Evolutionary conservation across 768 basidiomycete species (phyloP), one percentile per base, ranked within the genome.

Genomic region (Dentipellis sp.): DNA sequence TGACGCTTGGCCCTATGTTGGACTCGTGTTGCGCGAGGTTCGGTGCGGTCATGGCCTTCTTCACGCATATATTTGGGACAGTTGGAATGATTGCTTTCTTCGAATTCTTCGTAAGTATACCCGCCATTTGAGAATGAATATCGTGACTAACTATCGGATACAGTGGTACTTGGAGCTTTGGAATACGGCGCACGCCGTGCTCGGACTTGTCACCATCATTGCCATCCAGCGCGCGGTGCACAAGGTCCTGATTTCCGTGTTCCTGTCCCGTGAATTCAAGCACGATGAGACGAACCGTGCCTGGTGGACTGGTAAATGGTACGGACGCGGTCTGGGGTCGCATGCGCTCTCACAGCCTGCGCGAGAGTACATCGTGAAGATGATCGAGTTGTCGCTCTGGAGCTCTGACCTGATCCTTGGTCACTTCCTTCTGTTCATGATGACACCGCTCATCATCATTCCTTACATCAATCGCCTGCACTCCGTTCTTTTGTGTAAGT

Each of bases 251-350:
- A 98, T 98, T 59, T 80, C 94, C 5, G 87, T 93, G 48, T 92
- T 94, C 80, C 79, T 98, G 48, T 91, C 93, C 22, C 87, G 97
- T 66, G 97, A 99, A 72, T 95, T 88, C 78, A 97, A 98, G 74
- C 92, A 97, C 67, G 97, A 99, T 67, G 94, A 97, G 75, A 94
- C 91, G 23, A 98, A 98, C 74, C 80, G 91, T 58, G 94, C 94
- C 1, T 98, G 95, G 95, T 99, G 97, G 97, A 94, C 94, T 16
- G 94, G 94, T 59, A 87, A 89, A 75, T 97, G 97, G 97, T 94
- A 94, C 67, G 94, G 94, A 49, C 81, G 93, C 57, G 91, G 92
- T 29, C 77, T 99, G 17, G 95, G 95, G 12, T 79, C 79, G n/a
- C 88, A 90, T 36, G 92, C 90, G 38, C 84, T 95, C 68, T 94